Conservation (phyloP, 2,329 filamentous ascomycete genomes). For the Tolypocladium nubicola region DNA sequence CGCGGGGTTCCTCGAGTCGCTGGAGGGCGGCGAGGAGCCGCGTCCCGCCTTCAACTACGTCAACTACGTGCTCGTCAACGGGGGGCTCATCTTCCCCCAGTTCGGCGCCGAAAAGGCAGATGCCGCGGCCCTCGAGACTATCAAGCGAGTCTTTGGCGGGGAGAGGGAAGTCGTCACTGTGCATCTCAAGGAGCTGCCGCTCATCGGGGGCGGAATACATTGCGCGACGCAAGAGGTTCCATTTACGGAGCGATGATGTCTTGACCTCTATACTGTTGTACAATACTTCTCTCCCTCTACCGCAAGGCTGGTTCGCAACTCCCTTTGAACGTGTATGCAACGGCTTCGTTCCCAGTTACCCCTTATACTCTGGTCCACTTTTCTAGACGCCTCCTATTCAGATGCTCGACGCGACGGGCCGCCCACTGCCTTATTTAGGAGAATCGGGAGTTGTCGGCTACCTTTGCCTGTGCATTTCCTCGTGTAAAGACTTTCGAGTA, state of each 20-base stretch:
- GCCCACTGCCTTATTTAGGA: too few relatives aligned
- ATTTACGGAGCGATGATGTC: neutral
- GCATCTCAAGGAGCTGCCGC: conserved; percentile 8
- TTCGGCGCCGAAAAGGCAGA: conserved; percentile 14
- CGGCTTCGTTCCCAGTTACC: too few relatives aligned
- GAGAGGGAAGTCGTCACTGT: conserved; percentile 10
- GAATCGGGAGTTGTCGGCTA: too few relatives aligned
- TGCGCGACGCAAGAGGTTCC: conserved; percentile 17
- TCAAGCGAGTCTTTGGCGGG: neutral
- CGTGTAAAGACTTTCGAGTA: too few relatives aligned
- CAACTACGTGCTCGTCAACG: conserved; percentile 18
- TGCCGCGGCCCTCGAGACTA: conserved; percentile 9
- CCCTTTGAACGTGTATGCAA: neutral
- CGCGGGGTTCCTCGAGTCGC: neutral
- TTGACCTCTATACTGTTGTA: neutral
- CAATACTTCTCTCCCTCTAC: neutral
- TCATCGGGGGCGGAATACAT: conserved; percentile 15
- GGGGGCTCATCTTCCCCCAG: conserved; percentile 15
- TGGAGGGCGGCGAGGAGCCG: conserved; percentile 1
- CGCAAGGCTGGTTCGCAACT: neutral
- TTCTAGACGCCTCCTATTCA: too few relatives aligned
- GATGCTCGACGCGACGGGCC: too few relatives aligned
- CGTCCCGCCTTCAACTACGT: conserved; percentile 10
- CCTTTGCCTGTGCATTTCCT: too few relatives aligned
- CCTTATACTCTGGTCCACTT: too few relatives aligned